These are phyloP conservation scores for Cynanchum wilfordii DNA, from an alignment of 257 asterid species.

Conservation along the genomic window DNA sequence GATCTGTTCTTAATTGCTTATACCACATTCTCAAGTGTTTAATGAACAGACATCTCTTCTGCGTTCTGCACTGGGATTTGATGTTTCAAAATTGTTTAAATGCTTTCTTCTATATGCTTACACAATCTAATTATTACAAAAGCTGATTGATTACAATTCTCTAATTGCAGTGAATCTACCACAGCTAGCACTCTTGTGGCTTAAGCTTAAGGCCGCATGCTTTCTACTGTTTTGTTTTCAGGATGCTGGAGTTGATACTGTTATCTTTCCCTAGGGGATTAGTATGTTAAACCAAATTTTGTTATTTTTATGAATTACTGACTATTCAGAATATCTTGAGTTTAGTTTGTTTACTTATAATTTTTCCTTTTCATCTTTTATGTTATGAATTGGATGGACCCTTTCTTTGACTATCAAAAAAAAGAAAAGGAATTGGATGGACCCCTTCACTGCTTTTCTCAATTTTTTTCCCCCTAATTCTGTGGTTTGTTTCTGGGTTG, in stretches of 20 bases:
- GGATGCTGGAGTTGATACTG: neutral
- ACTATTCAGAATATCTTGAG: neutral
- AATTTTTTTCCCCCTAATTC: no score
- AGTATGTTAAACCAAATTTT: slow-evolving; percentile 19
- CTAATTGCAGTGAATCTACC: slow-evolving; percentile 33
- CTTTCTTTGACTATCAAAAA: no score
- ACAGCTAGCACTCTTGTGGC: slow-evolving; percentile 41
- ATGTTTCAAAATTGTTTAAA: no score
- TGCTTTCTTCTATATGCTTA: neutral
- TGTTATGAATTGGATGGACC: neutral
- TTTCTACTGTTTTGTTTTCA: no score
- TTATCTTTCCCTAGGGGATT: neutral
- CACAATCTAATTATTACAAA: neutral
- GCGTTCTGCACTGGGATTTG: no score
- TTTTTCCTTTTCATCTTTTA: neutral
- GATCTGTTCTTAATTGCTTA: no score
- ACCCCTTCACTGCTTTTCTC: neutral
- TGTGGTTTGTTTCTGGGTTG: no score
- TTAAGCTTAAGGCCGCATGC: slow-evolving; percentile 6
- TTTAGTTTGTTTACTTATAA: neutral
- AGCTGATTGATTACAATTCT: no score
- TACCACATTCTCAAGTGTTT: no score
- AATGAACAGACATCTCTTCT: no score
- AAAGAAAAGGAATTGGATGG: no score
- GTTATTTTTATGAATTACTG: slow-evolving; percentile 7